phyloP scores from a whole-genome alignment of 1,284 basidiomycete genomes.

The Microbotryum violaceum region DNA sequence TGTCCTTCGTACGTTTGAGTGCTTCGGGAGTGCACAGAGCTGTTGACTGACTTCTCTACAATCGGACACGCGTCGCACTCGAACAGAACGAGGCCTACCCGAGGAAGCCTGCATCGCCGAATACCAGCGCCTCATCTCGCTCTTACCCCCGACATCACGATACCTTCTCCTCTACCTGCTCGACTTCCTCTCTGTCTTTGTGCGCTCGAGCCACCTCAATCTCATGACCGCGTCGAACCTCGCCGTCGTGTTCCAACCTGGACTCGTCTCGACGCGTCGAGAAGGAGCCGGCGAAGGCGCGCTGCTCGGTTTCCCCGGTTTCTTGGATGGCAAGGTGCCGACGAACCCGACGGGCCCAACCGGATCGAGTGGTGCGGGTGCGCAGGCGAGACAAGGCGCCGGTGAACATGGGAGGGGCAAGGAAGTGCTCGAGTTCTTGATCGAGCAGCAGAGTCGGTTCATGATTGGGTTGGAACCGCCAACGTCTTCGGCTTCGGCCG shows the following conservation, averaged over 20 bases:
- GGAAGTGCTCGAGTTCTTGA: constrained; percentile 86
- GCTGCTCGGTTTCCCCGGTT: constrained; percentile 32
- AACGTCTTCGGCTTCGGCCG: background rate
- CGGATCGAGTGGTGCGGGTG: background rate
- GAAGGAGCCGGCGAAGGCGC: constrained; percentile 72
- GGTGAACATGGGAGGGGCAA: constrained; percentile 77
- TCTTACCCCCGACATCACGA: constrained; percentile 79
- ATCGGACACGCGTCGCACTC: background rate
- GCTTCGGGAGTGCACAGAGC: no score
- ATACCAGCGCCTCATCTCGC: constrained; percentile 76
- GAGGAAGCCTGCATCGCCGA: constrained; percentile 51
- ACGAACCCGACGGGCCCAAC: background rate
- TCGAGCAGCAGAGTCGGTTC: constrained; percentile 78
- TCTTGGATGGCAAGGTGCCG: constrained; percentile 22
- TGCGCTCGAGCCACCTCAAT: constrained; percentile 81
- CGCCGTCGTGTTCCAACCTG: constrained; percentile 88
- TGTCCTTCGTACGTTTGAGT: constrained; percentile 53
- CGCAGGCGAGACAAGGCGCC: constrained; percentile 45
- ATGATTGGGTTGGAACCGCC: constrained; percentile 71
- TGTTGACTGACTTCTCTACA: background rate
- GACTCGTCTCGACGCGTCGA: constrained; percentile 75
- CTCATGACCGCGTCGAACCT: constrained; percentile 92
- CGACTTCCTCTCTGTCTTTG: constrained; percentile 90
- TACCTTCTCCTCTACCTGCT: constrained; percentile 93
- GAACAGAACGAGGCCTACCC: constrained; percentile 19